Conservation (phyloP, 1,284 basidiomycete species). For the Heterobasidion annosum region DNA sequence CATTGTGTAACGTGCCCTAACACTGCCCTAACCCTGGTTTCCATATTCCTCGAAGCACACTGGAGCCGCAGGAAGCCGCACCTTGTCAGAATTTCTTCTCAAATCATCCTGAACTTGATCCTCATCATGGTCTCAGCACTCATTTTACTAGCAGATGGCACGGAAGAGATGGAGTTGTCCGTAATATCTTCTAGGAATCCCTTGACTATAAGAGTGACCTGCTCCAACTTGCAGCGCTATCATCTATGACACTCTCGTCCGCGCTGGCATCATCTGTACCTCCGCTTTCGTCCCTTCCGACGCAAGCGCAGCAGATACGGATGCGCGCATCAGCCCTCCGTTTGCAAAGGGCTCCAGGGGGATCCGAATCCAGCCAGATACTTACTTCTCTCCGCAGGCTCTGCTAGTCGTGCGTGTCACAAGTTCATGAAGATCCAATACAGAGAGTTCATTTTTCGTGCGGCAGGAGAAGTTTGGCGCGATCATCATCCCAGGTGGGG, state of each 20-base stretch:
- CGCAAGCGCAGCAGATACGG: conserved; percentile 22
- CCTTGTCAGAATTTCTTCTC: no score
- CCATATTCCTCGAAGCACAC: no score
- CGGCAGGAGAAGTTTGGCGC: conserved; percentile 54
- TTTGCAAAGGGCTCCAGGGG: conserved; percentile 62
- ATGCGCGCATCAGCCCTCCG: conserved; percentile 15
- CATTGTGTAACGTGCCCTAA: no score
- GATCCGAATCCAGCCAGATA: conserved; percentile 65
- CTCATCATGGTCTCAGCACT: conserved; percentile 47
- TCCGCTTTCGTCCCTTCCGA: conserved; percentile 56
- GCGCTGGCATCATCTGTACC: conserved; percentile 55
- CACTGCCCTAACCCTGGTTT: no score
- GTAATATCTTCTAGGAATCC: conserved; percentile 11
- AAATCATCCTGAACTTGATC: neutral
- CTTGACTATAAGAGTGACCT: conserved; percentile 2
- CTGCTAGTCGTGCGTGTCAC: neutral
- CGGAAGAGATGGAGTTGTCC: conserved; percentile 87
- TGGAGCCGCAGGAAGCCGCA: no score
- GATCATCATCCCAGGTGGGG: conserved; percentile 74
- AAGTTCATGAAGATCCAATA: neutral
- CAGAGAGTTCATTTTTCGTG: neutral
- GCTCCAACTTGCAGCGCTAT: conserved; percentile 45
- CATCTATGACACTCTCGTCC: conserved; percentile 71
- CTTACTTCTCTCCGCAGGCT: conserved; percentile 27
- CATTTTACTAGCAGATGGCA: conserved; percentile 81